Evolutionary conservation across 441 rosid species (phyloP).

Genomic region (Pelargonium cotyledonis): DNA sequence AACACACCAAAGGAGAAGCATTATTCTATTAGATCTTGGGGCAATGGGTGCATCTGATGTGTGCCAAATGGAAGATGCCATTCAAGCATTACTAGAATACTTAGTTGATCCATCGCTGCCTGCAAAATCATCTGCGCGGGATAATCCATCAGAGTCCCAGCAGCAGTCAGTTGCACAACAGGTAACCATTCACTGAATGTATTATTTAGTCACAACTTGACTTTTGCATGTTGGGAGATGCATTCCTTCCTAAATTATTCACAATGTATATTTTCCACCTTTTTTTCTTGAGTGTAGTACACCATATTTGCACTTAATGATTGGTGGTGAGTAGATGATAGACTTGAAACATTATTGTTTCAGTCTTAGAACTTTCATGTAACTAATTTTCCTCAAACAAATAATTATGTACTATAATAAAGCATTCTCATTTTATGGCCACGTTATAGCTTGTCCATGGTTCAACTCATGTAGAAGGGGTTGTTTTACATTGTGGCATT

Average conservation of each 20-base stretch:
- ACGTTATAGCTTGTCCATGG: too few relatives aligned
- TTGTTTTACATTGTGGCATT: too few relatives aligned
- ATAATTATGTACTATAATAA: too few relatives aligned
- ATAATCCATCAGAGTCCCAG: constrained; percentile 31
- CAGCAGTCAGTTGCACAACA: constrained; percentile 61
- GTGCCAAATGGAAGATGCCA: constrained; percentile 66
- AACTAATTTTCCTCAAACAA: too few relatives aligned
- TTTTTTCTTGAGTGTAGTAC: background rate
- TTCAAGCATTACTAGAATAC: constrained; percentile 44
- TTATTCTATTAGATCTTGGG: constrained; percentile 12
- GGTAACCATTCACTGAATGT: constrained; percentile 30
- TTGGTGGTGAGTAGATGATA: background rate
- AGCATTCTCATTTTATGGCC: too few relatives aligned
- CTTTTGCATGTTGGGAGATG: background rate
- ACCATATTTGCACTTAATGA: background rate
- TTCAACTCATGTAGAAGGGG: too few relatives aligned
- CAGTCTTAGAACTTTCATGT: too few relatives aligned
- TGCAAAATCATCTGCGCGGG: constrained; percentile 27
- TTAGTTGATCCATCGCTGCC: constrained; percentile 78
- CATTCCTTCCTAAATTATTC: background rate
- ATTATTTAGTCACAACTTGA: background rate
- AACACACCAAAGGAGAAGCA: constrained; percentile 10
- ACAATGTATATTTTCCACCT: background rate
- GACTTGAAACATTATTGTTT: background rate
- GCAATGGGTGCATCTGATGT: constrained; percentile 26